Conservation (phyloP, 257 asterid genomes). For the Solanum chiquidenum region DNA sequence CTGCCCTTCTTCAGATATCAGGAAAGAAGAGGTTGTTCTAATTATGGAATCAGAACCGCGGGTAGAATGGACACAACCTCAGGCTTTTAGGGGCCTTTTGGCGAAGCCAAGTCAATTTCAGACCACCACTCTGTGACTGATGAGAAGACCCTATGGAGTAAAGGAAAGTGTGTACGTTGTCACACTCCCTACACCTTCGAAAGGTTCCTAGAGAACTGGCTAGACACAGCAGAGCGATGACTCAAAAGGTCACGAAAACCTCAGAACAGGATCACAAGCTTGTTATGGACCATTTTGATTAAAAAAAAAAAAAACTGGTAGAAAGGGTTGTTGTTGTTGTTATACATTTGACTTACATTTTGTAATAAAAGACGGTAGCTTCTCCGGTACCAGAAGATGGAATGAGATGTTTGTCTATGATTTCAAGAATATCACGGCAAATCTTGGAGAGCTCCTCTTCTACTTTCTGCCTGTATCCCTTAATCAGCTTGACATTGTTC, state of each 20-base stretch:
- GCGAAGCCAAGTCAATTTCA: background rate
- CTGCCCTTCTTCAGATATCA: background rate
- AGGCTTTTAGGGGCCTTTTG: background rate
- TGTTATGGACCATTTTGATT: background rate
- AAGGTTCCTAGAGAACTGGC: background rate
- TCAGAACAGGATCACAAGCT: background rate
- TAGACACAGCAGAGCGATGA: rapidly evolving
- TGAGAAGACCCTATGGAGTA: background rate
- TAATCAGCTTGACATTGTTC: background rate
- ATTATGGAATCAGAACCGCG: background rate
- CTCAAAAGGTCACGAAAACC: background rate
- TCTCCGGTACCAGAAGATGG: background rate
- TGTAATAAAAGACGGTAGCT: conserved; percentile 19
- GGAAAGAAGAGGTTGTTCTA: background rate
- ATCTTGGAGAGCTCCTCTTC: background rate
- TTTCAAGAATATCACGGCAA: background rate
- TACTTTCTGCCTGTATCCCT: background rate
- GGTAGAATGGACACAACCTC: background rate
- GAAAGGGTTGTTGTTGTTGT: background rate
- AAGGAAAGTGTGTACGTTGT: no score
- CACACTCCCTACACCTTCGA: background rate
- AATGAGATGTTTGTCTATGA: conserved; percentile 4
- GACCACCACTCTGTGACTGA: background rate
- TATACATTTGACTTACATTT: conserved; percentile 43
- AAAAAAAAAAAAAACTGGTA: background rate